Conservation (phyloP, 345 rosid species). For the Pelargonium nanum region DNA sequence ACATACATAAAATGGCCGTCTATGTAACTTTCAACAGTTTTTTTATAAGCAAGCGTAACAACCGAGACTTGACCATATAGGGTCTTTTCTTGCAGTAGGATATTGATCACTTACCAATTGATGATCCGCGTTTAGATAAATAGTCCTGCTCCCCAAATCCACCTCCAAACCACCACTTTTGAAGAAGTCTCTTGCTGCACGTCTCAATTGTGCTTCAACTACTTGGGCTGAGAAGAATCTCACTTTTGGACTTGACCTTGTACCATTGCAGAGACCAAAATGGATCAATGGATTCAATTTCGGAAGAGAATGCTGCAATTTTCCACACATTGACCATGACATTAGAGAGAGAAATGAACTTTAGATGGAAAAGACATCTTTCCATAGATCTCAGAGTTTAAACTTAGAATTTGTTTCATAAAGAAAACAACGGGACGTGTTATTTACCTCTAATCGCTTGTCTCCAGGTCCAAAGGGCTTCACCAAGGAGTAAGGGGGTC, state of each 20-base stretch:
- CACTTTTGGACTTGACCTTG: conserved; percentile 66
- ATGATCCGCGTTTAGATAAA: conserved; percentile 53
- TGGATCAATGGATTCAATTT: conserved; percentile 68
- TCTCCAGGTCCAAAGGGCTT: conserved; percentile 44
- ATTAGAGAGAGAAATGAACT: neutral
- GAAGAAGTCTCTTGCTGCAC: conserved; percentile 63
- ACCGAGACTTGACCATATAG: neutral
- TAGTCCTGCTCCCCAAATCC: conserved; percentile 48
- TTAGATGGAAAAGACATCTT: neutral
- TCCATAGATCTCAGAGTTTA: neutral
- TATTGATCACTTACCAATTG: conserved; percentile 49
- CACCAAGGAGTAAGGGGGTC: conserved; percentile 46
- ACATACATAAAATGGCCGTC: conserved; percentile 1
- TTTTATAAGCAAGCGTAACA: too few species aligned
- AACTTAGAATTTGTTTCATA: neutral
- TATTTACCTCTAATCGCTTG: conserved; percentile 50
- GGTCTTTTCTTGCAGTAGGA: neutral
- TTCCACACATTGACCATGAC: neutral
- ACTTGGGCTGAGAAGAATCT: conserved; percentile 69
- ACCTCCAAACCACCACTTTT: conserved; percentile 53
- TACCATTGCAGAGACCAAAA: conserved; percentile 78
- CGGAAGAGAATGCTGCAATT: conserved; percentile 37
- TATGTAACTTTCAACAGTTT: too few species aligned
- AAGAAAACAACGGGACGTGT: neutral
- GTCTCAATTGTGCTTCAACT: conserved; percentile 53